Percentiles rank a stretch among this genome's conserved stretches.
phyloP scores from a whole-genome alignment of 768 basidiomycete species.

The Podaxis mareebaensis region DNA sequence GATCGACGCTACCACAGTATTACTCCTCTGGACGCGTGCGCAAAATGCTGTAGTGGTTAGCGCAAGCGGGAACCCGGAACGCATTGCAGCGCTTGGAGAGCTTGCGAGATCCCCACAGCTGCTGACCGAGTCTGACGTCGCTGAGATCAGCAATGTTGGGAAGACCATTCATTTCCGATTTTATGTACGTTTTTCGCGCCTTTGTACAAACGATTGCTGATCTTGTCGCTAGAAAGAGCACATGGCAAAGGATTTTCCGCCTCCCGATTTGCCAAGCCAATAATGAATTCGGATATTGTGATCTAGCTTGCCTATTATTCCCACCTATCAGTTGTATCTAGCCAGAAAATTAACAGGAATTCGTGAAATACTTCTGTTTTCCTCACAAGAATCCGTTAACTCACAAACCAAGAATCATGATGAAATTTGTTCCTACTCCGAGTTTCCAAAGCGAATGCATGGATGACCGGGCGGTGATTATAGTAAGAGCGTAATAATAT shows the following conservation, averaged over 20 bases:
- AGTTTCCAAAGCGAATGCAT: too few relatives aligned
- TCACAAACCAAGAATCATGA: too few relatives aligned
- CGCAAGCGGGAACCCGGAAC: constrained; percentile 30
- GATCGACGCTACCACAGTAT: constrained; percentile 25
- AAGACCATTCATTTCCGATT: constrained; percentile 35
- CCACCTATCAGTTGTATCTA: neutral
- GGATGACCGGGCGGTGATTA: too few relatives aligned
- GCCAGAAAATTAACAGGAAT: too few relatives aligned
- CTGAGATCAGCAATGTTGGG: constrained; percentile 35
- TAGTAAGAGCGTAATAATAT: too few relatives aligned
- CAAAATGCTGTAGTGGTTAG: constrained; percentile 34
- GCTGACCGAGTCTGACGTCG: constrained; percentile 30
- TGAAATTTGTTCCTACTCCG: too few relatives aligned
- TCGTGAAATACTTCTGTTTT: too few relatives aligned
- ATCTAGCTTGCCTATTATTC: too few relatives aligned
- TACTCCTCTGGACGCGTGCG: constrained; percentile 35
- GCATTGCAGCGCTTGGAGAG: constrained; percentile 31
- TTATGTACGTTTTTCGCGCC: constrained; percentile 28
- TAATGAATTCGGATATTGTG: neutral
- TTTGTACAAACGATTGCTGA: neutral
- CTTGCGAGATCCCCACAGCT: constrained; percentile 30
- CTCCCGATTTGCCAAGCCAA: constrained; percentile 30
- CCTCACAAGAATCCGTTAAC: too few relatives aligned
- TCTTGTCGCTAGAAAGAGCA: constrained; percentile 29
- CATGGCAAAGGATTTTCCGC: constrained; percentile 36